These are phyloP conservation scores for Fomitiporia mediterranea DNA, from an alignment of 1,284 basidiomycete genomes.

Conservation along the genomic window DNA sequence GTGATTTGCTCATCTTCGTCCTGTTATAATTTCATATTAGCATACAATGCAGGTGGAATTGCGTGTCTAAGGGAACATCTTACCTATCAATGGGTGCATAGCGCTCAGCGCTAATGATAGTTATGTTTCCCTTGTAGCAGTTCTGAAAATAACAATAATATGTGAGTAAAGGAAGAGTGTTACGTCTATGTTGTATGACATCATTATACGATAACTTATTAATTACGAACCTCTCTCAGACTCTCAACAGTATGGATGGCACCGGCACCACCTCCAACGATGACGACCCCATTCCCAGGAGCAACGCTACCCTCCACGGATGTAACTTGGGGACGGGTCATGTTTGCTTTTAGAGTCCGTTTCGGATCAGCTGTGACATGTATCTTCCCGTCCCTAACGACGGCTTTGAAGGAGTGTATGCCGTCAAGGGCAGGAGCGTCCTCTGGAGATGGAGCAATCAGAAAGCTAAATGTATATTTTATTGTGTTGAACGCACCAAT, in stretches of 20 bases:
- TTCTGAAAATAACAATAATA: constrained; percentile 46
- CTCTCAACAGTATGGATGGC: constrained; percentile 80
- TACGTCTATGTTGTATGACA: neutral
- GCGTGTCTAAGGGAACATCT: constrained; percentile 10
- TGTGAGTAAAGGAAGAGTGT: constrained; percentile 11
- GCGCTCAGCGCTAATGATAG: constrained; percentile 74
- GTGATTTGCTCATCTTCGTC: constrained; percentile 87
- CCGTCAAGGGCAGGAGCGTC: constrained; percentile 87
- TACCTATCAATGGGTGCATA: constrained; percentile 86
- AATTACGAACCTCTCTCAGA: constrained; percentile 62
- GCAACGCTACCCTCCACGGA: constrained; percentile 33
- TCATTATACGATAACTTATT: neutral
- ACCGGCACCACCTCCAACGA: constrained; percentile 85
- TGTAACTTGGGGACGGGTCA: constrained; percentile 54
- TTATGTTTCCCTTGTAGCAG: constrained; percentile 76
- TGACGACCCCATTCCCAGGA: constrained; percentile 64
- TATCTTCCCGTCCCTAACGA: constrained; percentile 72
- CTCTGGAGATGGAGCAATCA: constrained; percentile 42
- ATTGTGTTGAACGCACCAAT: constrained; percentile 46
- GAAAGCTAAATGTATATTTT: neutral
- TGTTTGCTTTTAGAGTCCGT: constrained; percentile 66
- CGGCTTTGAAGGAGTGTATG: constrained; percentile 77
- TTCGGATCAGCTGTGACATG: constrained; percentile 72
- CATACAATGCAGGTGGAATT: neutral
- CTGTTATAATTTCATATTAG: too few relatives aligned